phyloP scores from a whole-genome alignment of 768 basidiomycete species.

The Chalciporus sphaerocephalus region DNA sequence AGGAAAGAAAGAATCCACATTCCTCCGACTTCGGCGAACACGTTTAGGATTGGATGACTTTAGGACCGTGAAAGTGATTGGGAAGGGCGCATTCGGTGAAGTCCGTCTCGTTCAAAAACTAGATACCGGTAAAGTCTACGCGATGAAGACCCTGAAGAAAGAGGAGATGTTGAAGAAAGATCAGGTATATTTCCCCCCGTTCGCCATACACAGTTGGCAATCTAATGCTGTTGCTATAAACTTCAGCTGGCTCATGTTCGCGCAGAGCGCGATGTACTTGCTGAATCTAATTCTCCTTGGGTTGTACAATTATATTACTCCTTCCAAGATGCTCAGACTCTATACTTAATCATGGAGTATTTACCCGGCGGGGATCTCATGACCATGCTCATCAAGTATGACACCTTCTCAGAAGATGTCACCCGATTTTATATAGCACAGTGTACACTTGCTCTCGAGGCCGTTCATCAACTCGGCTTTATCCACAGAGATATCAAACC shows the following conservation, averaged over 20 bases:
- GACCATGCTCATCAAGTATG: slow-evolving; percentile 99
- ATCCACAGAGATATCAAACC: slow-evolving; percentile 99
- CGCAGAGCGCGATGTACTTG: slow-evolving; percentile 94
- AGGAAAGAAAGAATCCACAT: slow-evolving; percentile 85
- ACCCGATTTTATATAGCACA: slow-evolving; percentile 99
- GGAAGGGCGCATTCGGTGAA: slow-evolving; percentile 98
- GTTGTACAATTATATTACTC: slow-evolving; percentile 96
- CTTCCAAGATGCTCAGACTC: slow-evolving; percentile 90
- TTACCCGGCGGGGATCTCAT: slow-evolving; percentile 97
- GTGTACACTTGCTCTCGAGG: slow-evolving; percentile 95
- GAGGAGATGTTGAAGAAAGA: slow-evolving; percentile 99
- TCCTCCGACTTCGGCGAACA: slow-evolving; percentile 82
- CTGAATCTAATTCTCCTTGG: slow-evolving; percentile 93
- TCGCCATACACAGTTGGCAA: background rate
- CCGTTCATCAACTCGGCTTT: slow-evolving; percentile 94
- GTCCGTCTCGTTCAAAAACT: slow-evolving; percentile 93
- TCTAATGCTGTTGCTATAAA: slow-evolving; percentile 1
- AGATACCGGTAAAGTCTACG: slow-evolving; percentile 97
- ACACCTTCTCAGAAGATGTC: slow-evolving; percentile 97
- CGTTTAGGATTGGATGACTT: slow-evolving; percentile 91
- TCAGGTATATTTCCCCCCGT: slow-evolving; percentile 53
- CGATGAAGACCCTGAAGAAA: slow-evolving; percentile 97
- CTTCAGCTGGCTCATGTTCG: slow-evolving; percentile 91
- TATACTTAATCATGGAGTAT: slow-evolving; percentile 99
- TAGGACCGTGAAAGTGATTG: slow-evolving; percentile 96